Evolutionary conservation across 192 early-diverging fungal species (phyloP).

Genomic region (Dispira parvispora): DNA sequence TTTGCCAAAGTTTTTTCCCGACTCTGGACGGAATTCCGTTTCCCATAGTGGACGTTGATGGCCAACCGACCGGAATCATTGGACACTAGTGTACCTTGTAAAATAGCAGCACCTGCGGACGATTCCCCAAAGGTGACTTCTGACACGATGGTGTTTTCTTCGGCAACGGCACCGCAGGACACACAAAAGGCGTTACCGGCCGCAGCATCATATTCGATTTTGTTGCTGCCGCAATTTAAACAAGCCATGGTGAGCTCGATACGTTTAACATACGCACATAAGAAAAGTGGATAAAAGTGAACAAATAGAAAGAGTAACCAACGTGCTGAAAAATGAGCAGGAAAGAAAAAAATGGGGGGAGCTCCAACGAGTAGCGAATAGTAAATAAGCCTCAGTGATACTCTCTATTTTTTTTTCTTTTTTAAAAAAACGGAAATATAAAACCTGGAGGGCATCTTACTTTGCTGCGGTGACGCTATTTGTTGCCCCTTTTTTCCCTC

Average conservation of each 20-base stretch:
- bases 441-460: too few relatives aligned
- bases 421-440: too few relatives aligned
- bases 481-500: too few relatives aligned
- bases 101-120: conserved; percentile 66
- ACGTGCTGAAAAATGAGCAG: too few relatives aligned
- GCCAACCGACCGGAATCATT: conserved; percentile 40
- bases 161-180: conserved; percentile 47
- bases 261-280: too few relatives aligned
- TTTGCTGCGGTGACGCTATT: too few relatives aligned
- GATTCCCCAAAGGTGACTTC: conserved; percentile 85
- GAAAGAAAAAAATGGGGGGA: too few relatives aligned
- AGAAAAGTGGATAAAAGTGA: too few relatives aligned
- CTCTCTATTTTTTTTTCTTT: too few relatives aligned
- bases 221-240: conserved; percentile 33
- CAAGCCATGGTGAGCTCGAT: conserved; percentile 29
- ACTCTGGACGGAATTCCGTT: conserved; percentile 30
- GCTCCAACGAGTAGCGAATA: too few relatives aligned
- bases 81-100: conserved; percentile 53
- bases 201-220: conserved; percentile 49
- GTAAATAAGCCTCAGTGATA: too few relatives aligned
- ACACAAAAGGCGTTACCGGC: conserved; percentile 56
- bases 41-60: conserved; percentile 19
- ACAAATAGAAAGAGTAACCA: too few relatives aligned
- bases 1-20: conserved; percentile 46
- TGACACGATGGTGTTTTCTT: conserved; percentile 83